Base-by-base conservation (phyloP, 2,329 filamentous ascomycete genomes). In the Fusarium chuoi region DNA sequence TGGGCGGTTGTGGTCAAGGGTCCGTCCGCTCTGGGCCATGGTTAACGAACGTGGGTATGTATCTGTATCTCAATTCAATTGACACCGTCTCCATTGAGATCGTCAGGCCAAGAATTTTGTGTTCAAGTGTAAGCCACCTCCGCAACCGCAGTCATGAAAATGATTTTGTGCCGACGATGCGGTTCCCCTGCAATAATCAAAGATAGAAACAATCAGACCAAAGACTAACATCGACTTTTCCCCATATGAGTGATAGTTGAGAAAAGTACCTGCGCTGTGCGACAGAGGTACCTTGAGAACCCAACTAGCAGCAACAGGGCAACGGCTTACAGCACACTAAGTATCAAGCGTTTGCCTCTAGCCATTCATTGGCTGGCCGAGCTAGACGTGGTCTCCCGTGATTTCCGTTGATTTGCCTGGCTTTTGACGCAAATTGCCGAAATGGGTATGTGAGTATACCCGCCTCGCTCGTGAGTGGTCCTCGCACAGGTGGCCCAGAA, bases 401-500 rank as follows among this genome's bases (percentile, higher is more conserved):
- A 35, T 52, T 65, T 69, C 65, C 59, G 39, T 26, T 28, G 36
- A 26, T 52, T 44, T 38, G 44, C 67, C 38, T 65, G n/a, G 51
- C 41, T 58, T 51, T 62, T 54, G 35, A 49, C 36, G 44, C 51
- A 70, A 48, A 41, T 70, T 70, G 30, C 46, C 51, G 45, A 41
- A 55, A 38, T 41, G 24, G 51, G 35, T 41, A 55, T 39, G 35
- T 26, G 14, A 41, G 51, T 33, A 48, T 64, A 15, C n/a, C 51
- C 49, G 65, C 66, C 61, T 51, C 28, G 54, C 39, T 55, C 46
- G 22, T 68, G 30, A 62, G 44, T 65, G 65, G 58, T 24, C 24
- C 66, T 70, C 67, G 67, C 66, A 70, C 67, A 49, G 67, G 51
- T 70, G 59, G 42, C 67, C 65, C 41, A 70, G 59, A 70, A 44